Evolutionary conservation across 345 rosid species (phyloP), one percentile per base, ranked within the genome.

Genomic region (Arabis hirsuta): DNA sequence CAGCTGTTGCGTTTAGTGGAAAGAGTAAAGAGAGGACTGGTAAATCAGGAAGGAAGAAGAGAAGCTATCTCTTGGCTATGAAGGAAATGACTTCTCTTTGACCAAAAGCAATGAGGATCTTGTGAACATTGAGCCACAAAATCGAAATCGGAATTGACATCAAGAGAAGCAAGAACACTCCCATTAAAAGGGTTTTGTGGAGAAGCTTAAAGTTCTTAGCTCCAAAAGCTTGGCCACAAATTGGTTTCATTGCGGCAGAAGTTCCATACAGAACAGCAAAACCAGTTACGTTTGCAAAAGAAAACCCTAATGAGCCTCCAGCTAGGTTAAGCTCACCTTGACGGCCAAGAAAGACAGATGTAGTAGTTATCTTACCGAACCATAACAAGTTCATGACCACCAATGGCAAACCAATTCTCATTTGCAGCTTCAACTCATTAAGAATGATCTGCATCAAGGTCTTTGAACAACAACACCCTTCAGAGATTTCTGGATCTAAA

Each of bases 141-240:
- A 86, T 78, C 31, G 84, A 61, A 19, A 95, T 79, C 2, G 93
- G 96, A 36, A 88, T 34, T 0, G 96, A 73, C 24, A 69, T 72
- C n/a, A 80, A 57, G 44, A 91, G 64, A 72, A 91, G 58, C 81
- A 90, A 66, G 26, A 86, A 7, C 52, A 79, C 69, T 13, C 77
- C 65, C 99, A 88, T 90, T 56, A 87, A 27, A 68, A 95, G 90
- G 26, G 97, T 95, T 81, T 77, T 95, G 61, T 84, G 92, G 38
- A 95, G 88, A 51, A 95, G 92, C 90, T 77, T 86, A 55, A 76
- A 79, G 77, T 95, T 95, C 71, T 86, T 85, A 38, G 96, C 97
- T 11, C 99, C 97, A 19, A 65, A 80, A 65, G 96, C 99, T 73
- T 91, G 99, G 53, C 99, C 99, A 57, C 97, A 95, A 7, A 95